Base-by-base conservation (phyloP, 2,329 filamentous ascomycete genomes). In the Teratosphaeria zuluensis region DNA sequence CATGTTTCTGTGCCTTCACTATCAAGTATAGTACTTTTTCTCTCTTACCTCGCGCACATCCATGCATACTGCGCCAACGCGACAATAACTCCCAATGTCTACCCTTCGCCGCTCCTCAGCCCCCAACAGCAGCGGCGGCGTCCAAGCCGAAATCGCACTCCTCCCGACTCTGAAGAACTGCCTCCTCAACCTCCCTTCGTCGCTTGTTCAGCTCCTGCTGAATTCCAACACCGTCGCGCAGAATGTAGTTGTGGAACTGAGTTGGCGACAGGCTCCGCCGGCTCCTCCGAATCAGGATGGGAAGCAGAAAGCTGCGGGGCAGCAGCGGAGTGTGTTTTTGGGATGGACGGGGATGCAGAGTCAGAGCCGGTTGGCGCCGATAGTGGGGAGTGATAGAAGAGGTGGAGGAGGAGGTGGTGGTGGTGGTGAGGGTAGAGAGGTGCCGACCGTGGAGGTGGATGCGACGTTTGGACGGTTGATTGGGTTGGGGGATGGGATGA, bases 271-370 rank as follows among this genome's bases (percentile, higher is more conserved):
- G 62, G 75, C 83, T 51, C 72, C 80, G 48, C 77, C 81, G 24
- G 72, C 82, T 12, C 32, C 32, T 12, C 12, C 32, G 5, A 66
- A 66, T 51, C 66, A 69, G 31, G 75, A 76, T 57, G 59, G 66
- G 11, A 72, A 73, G 60, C 54, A 60, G 8, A 73, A 66, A 48
- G 48, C 61, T 12, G 56, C 62, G 58, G 79, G 58, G 69, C 68
- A 69, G 56, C 83, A 84, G 66, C 83, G 81, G 68, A 95, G 89
- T 54, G 80, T 95, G 67, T 99, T 88, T 72, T 80, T 95, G 60
- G 94, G 94, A 72, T 99, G 94, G 94, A 96, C 94, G 11, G 94
- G 94, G 66, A 95, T 99, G 90, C 88, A 91, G 64, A 96, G 92
- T 78, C 95, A 92, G 80, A 85, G 89, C 69, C 88, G 85, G 72